Percentiles rank a stretch among this genome's conserved stretches.
These are phyloP conservation scores for Cryphonectria parasitica DNA, from an alignment of 2,329 filamentous ascomycete genomes.

Conservation along the genomic window DNA sequence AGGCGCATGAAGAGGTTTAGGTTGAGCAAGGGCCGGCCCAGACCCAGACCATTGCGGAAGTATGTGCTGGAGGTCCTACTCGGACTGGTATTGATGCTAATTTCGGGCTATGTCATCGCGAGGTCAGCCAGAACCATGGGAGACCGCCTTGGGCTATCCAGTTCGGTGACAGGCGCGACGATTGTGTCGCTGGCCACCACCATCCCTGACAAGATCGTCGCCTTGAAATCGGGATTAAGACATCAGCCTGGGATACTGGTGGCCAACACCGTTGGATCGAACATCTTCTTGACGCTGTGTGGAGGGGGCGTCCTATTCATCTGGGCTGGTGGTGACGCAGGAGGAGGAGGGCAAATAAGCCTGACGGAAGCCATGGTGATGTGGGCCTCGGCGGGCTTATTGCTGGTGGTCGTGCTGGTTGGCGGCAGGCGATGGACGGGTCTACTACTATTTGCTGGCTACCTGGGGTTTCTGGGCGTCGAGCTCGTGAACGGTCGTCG, in stretches of 20 bases:
- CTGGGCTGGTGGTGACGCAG: slow-evolving; percentile 33
- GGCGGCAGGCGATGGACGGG: slow-evolving; percentile 41
- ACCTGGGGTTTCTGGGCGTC: slow-evolving; percentile 37
- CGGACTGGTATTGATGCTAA: slow-evolving; percentile 47
- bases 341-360: slow-evolving; percentile 31
- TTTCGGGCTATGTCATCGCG: slow-evolving; percentile 54
- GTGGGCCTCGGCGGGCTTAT: slow-evolving; percentile 36
- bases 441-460: slow-evolving; percentile 35
- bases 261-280: slow-evolving; percentile 55
- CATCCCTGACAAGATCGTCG: slow-evolving; percentile 56
- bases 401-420: slow-evolving; percentile 38
- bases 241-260: slow-evolving; percentile 52
- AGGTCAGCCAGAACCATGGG: slow-evolving; percentile 47
- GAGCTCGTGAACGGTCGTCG: slow-evolving; percentile 26
- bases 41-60: slow-evolving; percentile 28
- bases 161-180: slow-evolving; percentile 50
- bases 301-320: slow-evolving; percentile 42
- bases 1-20: neutral
- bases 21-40: neutral
- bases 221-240: slow-evolving; percentile 49
- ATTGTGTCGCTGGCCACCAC: slow-evolving; percentile 55
- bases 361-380: slow-evolving; percentile 38
- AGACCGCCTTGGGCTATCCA: slow-evolving; percentile 46
- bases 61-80: slow-evolving; percentile 43
- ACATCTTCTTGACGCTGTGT: slow-evolving; percentile 57